Evolutionary conservation across 441 rosid genomes (phyloP), one percentile per base, ranked within the genome.

Genomic region (Sinapis alba): DNA sequence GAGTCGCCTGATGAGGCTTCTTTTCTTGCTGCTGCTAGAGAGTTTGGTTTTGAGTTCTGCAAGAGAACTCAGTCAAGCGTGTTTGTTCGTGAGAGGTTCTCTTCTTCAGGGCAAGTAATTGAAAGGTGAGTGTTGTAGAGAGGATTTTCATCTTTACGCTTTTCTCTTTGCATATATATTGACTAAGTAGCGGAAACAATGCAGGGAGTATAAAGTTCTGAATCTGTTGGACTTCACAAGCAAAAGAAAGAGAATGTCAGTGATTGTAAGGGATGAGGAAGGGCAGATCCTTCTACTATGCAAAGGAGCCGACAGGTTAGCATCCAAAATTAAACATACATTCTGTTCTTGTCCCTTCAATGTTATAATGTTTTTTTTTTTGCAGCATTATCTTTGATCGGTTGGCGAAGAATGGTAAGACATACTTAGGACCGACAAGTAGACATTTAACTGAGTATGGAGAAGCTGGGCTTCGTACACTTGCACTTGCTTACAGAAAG

Each of bases 221-320:
- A 91, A 86, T 80, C 77, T 85, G 82, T 79, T 93, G 88, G 98
- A 93, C 65, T 93, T 93, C 74, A 93, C 98, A 3, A 93, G 98
- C 87, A 91, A 91, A 86, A 88, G 98, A 80, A 93, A 93, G 83
- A 82, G 98, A 75, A 93, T 93, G 98, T 83, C 97, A 1, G 97
- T 93, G 15, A 84, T 93, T 71, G 85, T 93, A 70, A 82, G 73
- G 20, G 96, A 90, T 45, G 92, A 86, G 84, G 84, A 87, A 67
- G 96, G 92, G 15, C 91, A 88, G 87, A 84, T 91, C 78, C 78
- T 93, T 74, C 87, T 93, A 73, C 79, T 93, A 64, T 91, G 98
- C 87, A 93, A 93, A 87, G 98, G 98, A 69, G 98, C 98, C 12
- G 98, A 93, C 89, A 93, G 98, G 98, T 93, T 81, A 76, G 87